Base-by-base conservation (phyloP, 1,139 yeast genomes). In the Wickerhamiella infanticola region DNA sequence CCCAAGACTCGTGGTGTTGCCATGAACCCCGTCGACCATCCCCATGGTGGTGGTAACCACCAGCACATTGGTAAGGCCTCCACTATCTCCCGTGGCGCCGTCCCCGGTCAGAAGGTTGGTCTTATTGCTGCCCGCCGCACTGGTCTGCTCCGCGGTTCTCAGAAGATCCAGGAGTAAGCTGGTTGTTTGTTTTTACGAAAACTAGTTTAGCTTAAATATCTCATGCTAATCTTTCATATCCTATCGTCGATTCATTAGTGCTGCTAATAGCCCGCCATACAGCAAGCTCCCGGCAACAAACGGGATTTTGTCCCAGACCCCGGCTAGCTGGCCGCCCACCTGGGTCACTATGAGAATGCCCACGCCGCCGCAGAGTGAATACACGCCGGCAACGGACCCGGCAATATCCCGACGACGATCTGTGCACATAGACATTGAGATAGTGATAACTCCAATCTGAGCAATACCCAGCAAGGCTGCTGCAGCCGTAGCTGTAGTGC, bases 11-110 rank as follows among this genome's bases (percentile, higher is more conserved):
- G 96, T 78, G 97, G 96, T 86, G 96, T 86, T 71, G 95, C 95
- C 71, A 86, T 86, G 95, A 80, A 86, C 78, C 97, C 97, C 74
- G 97, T 88, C 70, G 97, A 88, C 73, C 97, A 88, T 79, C 97
- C 97, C 72, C 97, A 88, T 74, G 98, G 98, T 83, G 98, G 98
- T 88, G 98, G 98, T 90, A 90, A 90, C 96, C 98, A 90, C 77
- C 98, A 90, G 80, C 98, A 90, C 74, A 90, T 90, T 80, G 97
- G 98, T 88, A 90, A 90, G 82, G 98, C 98, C 69, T 90, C 98
- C 66, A 90, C 98, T 68, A 90, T 90, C 67, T 81, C 95, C 63
- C 86, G 98, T 83, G 95, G 95, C 73, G 97, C 98, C 65, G 98
- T 90, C 71, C 77, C 98, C 67, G 98, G 98, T 86, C 98, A 90